Base-by-base conservation (phyloP, 108 stramenopile species). In the Nitzschia sp. region DNA sequence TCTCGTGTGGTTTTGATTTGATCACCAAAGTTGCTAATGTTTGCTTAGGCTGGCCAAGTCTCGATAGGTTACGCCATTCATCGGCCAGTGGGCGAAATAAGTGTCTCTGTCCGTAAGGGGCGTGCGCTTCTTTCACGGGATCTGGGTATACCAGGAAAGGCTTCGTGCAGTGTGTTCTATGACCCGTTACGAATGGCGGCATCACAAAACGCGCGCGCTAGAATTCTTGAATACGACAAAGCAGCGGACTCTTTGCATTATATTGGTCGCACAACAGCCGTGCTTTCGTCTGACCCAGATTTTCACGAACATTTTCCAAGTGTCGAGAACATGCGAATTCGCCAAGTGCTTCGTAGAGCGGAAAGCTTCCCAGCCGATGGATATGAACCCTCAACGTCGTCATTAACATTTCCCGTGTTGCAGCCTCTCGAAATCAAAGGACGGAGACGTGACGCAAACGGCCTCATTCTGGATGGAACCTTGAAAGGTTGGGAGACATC, bases 121-220 rank as follows among this genome's bases (percentile, higher is more conserved):
- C 76, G 64, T 56, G 86, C 85, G 61, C 64, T 94, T 9, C 66
- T 82, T 19, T 88, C 88, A 11, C 71, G 71, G 46, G 90, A 94
- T 11, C 64, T 85, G 30, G 90, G 93, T 8, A 64, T 94, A 35
- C 81, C 93, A 9, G 93, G 93, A 55, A 86, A 76, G 54, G 79
- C 83, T 21, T 84, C 76, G 26, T 87, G 87, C 26, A 68, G 68
- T 8, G 79, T 91, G 19, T 67, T 74, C 15, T 91, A 71, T 65
- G 87, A 91, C 61, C 84, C 85, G 26, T 28, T 72, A 34, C 72
- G 85, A 19, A 85, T 77, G 8, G 75, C 68, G 33, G 38, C 61
- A 21, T 1, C 34, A 28, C 68, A 81, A 27, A 61, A 76, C 21
- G 31, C 59, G 33, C 82, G 60, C 66, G 59, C 72, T 45, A 66